Conservation (phyloP, 2,329 filamentous ascomycete genomes). For the Fusarium albidum region DNA sequence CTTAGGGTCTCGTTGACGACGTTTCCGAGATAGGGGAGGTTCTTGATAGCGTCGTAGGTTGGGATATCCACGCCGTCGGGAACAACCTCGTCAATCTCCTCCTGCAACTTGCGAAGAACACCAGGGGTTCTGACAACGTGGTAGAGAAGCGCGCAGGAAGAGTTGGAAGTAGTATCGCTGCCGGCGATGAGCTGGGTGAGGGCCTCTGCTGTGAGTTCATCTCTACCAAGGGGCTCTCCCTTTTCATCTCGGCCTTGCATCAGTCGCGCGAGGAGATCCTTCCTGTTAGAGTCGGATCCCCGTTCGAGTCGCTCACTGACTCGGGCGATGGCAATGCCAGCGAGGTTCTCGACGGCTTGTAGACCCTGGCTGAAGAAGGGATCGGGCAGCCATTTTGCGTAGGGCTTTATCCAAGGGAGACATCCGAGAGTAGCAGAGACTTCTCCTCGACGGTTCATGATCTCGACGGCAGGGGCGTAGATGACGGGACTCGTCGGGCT, state of each 20-base stretch:
- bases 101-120: constrained; percentile 75
- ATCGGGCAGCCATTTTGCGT: constrained; percentile 81
- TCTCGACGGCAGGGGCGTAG: constrained; percentile 83
- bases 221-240: constrained; percentile 76
- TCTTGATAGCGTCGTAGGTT: constrained; percentile 74
- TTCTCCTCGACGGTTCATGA: constrained; percentile 87
- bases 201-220: constrained; percentile 88
- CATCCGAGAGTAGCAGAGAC: constrained; percentile 83
- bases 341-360: constrained; percentile 78
- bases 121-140: constrained; percentile 75
- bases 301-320: constrained; percentile 79
- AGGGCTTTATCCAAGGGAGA: constrained; percentile 78
- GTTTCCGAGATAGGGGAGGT: constrained; percentile 77
- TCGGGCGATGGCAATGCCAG: constrained; percentile 86
- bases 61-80: constrained; percentile 71
- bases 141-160: constrained; percentile 84
- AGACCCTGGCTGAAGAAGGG: constrained; percentile 82
- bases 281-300: constrained; percentile 71
- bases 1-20: constrained; percentile 87
- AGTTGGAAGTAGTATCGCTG: constrained; percentile 79
- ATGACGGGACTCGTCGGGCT: constrained; percentile 69
- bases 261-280: constrained; percentile 81
- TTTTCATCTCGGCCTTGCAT: constrained; percentile 88
- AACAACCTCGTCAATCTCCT: constrained; percentile 77
- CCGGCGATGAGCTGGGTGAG: constrained; percentile 88